Conservation (phyloP, 140 eudicot genomes). For the Senecio squalidus region DNA sequence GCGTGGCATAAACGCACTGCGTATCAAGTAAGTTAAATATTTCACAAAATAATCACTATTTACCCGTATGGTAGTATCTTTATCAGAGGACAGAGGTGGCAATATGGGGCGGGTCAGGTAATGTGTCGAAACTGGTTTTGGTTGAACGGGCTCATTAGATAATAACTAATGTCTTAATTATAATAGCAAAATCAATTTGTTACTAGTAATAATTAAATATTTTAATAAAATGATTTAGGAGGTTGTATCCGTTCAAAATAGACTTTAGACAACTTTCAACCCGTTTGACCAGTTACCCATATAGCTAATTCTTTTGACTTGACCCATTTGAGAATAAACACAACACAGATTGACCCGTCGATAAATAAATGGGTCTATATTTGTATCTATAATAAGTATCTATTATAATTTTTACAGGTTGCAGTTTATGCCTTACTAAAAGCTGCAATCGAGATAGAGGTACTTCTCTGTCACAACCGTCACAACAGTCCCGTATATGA, state of each 20-base stretch:
- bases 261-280: not conserved
- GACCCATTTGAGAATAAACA: not conserved
- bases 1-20: conserved; percentile 69
- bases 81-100: too few species aligned
- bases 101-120: too few species aligned
- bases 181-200: too few species aligned
- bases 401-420: conserved; percentile 56
- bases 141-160: too few species aligned
- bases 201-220: too few species aligned
- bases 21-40: conserved; percentile 51
- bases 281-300: not conserved
- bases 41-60: not conserved
- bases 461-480: conserved; percentile 66
- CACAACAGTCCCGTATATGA: conserved; percentile 37
- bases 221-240: too few species aligned
- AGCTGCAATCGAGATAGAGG: conserved; percentile 65
- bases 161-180: too few species aligned
- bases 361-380: not conserved
- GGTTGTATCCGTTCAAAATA: too few species aligned
- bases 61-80: too few species aligned
- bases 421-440: conserved; percentile 64
- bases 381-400: not conserved
- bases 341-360: not conserved
- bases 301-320: not conserved
- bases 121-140: too few species aligned